Evolutionary conservation across 148 eudicot species (phyloP).

Genomic region (Nepenthes mirabilis): DNA sequence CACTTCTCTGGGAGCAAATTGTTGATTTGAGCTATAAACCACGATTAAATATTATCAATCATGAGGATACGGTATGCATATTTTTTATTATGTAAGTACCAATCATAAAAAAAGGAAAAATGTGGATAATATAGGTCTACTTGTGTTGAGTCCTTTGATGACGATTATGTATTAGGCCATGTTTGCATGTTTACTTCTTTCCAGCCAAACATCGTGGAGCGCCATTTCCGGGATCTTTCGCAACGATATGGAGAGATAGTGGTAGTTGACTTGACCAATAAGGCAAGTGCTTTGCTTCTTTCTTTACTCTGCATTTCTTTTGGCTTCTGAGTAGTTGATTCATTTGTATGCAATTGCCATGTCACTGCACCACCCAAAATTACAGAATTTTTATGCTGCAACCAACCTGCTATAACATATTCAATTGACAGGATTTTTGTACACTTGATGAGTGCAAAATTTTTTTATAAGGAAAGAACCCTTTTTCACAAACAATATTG

Average conservation of each 20-base stretch:
- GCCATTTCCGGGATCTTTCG: conserved; percentile 72
- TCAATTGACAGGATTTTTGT: too few relatives aligned
- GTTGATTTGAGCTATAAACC: conserved; percentile 98
- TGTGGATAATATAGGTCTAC: not conserved
- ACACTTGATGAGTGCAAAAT: too few relatives aligned
- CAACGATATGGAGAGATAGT: conserved; percentile 83
- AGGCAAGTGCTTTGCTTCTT: conserved; percentile 26
- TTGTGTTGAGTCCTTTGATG: not conserved
- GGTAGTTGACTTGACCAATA: conserved; percentile 79
- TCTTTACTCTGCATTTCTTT: not conserved
- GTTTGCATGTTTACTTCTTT: conserved; percentile 8
- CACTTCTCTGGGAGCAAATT: conserved; percentile 97
- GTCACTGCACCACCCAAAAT: not conserved
- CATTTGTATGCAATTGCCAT: not conserved
- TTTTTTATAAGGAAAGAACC: too few relatives aligned
- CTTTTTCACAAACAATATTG: too few relatives aligned
- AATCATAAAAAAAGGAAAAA: too few relatives aligned
- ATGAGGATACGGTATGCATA: conserved; percentile 58
- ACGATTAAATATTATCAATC: conserved; percentile 55
- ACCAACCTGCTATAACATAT: too few relatives aligned
- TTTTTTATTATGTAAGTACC: conserved; percentile 1
- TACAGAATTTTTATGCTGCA: too few relatives aligned
- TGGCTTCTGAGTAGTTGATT: not conserved
- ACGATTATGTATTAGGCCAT: not conserved
- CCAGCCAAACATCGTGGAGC: conserved; percentile 74